Evolutionary conservation across 2,329 filamentous ascomycete species (phyloP), one percentile per base, ranked within the genome.

Genomic region (Colletotrichum nymphaeae): DNA sequence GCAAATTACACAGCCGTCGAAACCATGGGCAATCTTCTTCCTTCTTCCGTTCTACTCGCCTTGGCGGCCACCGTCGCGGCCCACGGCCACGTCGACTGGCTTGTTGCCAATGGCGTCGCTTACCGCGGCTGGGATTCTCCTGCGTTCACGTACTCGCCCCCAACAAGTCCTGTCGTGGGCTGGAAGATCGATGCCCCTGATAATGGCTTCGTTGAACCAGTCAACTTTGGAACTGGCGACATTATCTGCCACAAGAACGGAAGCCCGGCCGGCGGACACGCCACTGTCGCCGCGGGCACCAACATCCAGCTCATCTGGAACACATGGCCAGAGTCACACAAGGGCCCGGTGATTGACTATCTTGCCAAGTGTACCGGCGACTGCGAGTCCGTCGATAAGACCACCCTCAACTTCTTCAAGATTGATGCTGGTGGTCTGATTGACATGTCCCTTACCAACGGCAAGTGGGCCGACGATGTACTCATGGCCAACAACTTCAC

Each of bases 301-400:
- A 85, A 84, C 12, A 81, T 93, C 75, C 84, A 88, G 74, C 82
- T 94, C 60, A 85, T 90, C 76, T 93, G 92, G 92, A 89, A 86
- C 69, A 84, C 84, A n/a, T 93, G 92, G 92, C 91, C 91, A 16
- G 85, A 88, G 8, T 88, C 86, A 69, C 87, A 94, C 83, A 86
- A 91, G 76, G 90, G 90, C 3, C 90, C 90, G 16, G 86, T 92
- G 75, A 86, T 91, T 76, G 87, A 87, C 78, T 92, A 92, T 83
- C 82, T 92, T 35, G 90, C 90, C 69, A 85, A 86, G 76, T 89
- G 87, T 80, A 67, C 24, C 62, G 85, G 84, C 5, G 86, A 90
- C 78, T 91, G 88, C 78, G 82, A 85, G 49, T 81, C 81, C 3
- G 86, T 87, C 68, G 86, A 88, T 80, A 88, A 89, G 81, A 81